A percentile compares a stretch with the other conserved stretches of the same genome.
Conservation (phyloP, 176 grass and related monocot genomes). For the Calamus simplicifolius region DNA sequence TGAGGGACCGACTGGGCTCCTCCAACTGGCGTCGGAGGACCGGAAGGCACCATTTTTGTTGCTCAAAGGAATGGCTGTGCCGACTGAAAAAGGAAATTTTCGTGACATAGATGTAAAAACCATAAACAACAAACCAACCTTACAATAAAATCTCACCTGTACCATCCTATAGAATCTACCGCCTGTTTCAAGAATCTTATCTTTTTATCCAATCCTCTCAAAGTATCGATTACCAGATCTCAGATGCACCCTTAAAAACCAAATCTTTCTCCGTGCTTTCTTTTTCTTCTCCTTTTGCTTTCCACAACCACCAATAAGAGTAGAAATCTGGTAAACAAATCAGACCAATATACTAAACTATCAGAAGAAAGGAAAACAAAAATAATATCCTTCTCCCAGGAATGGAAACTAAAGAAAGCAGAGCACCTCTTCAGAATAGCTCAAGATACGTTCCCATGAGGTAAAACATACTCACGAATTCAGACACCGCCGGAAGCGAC, state of each 20-base stretch:
- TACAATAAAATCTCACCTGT: background rate
- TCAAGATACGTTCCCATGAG: background rate
- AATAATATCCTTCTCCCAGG: background rate
- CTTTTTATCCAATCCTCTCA: background rate
- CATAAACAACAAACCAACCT: background rate
- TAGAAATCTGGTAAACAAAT: background rate
- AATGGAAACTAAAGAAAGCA: background rate
- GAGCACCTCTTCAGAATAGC: background rate
- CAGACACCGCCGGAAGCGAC: too few relatives aligned
- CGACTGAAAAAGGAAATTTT: background rate
- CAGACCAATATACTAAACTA: constrained; percentile 5
- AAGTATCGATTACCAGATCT: background rate
- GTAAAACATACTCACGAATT: too few relatives aligned
- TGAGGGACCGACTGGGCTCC: constrained; percentile 15
- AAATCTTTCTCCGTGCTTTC: too few relatives aligned
- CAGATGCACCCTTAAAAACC: background rate
- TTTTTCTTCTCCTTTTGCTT: background rate
- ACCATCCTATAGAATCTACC: constrained; percentile 1
- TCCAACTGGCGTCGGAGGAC: background rate
- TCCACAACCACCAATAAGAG: background rate
- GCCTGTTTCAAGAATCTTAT: background rate
- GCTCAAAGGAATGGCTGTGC: background rate
- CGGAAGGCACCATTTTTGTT: constrained; percentile 33
- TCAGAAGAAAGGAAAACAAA: constrained; percentile 2
- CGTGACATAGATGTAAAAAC: constrained; percentile 7